These are phyloP conservation scores for Epichloe festucae DNA, from an alignment of 2,329 filamentous ascomycete genomes.

Conservation along the genomic window DNA sequence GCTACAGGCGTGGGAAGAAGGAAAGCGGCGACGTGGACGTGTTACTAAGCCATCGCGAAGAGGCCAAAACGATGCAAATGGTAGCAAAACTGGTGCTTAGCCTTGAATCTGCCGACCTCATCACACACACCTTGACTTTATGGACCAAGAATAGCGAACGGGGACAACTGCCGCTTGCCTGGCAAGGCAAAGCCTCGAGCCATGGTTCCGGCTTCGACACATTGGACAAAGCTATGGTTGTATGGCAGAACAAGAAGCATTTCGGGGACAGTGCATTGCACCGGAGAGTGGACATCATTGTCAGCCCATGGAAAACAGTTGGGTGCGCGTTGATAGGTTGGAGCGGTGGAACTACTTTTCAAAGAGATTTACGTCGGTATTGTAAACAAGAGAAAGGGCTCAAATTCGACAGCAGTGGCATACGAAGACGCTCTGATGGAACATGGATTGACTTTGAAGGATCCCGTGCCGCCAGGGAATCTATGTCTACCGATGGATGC, in stretches of 20 bases:
- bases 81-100: slow-evolving; percentile 56
- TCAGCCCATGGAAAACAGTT: slow-evolving; percentile 76
- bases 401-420: slow-evolving; percentile 87
- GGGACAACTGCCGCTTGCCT: slow-evolving; percentile 47
- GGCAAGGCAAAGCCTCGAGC: slow-evolving; percentile 29
- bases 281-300: slow-evolving; percentile 81
- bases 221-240: slow-evolving; percentile 81
- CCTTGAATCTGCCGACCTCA: slow-evolving; percentile 54
- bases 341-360: slow-evolving; percentile 80
- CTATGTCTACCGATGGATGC: slow-evolving; percentile 17
- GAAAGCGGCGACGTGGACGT: slow-evolving; percentile 74
- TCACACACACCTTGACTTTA: slow-evolving; percentile 71
- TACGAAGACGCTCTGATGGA: slow-evolving; percentile 54
- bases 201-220: slow-evolving; percentile 62
- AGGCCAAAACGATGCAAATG: slow-evolving; percentile 54
- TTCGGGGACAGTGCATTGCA: slow-evolving; percentile 34
- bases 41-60: slow-evolving; percentile 66
- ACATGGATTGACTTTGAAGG: slow-evolving; percentile 55
- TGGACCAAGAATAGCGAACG: slow-evolving; percentile 59
- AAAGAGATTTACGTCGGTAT: slow-evolving; percentile 72
- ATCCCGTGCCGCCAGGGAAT: neutral
- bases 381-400: slow-evolving; percentile 57
- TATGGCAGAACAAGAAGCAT: slow-evolving; percentile 52
- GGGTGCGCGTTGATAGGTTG: slow-evolving; percentile 84
- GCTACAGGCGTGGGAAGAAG: slow-evolving; percentile 67